A percentile compares a stretch with the other conserved stretches of the same genome.
phyloP scores from a whole-genome alignment of 2,329 filamentous ascomycete species.

The Aureobasidium leucospermi region DNA sequence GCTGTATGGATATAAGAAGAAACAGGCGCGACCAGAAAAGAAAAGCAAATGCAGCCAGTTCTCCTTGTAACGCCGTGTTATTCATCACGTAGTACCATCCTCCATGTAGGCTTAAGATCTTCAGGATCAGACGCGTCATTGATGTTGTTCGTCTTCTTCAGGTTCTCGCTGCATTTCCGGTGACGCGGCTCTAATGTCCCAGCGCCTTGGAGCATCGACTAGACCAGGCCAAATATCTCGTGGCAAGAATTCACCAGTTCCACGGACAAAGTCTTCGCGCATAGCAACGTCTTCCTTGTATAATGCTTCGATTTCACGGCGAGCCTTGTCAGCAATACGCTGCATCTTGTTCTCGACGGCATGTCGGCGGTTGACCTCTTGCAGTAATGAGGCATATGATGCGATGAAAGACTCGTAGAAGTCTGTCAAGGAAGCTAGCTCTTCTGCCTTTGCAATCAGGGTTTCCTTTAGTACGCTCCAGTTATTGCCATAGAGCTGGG shows the following conservation, averaged over 20 bases:
- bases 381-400: slow-evolving; percentile 75
- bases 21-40: neutral
- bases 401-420: slow-evolving; percentile 83
- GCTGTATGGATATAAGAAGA: neutral
- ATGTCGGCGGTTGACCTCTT: slow-evolving; percentile 73
- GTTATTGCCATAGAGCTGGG: slow-evolving; percentile 52
- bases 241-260: slow-evolving; percentile 80
- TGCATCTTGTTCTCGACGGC: slow-evolving; percentile 67
- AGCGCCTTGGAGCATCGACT: slow-evolving; percentile 32
- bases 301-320: slow-evolving; percentile 67
- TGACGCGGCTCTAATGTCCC: slow-evolving; percentile 5
- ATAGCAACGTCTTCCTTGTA: slow-evolving; percentile 60
- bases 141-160: neutral
- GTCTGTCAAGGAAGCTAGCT: slow-evolving; percentile 68
- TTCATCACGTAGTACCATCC: neutral
- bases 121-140: neutral
- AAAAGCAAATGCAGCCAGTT: neutral
- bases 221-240: slow-evolving; percentile 81
- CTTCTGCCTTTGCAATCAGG: slow-evolving; percentile 61
- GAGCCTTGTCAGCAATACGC: slow-evolving; percentile 68
- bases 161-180: neutral
- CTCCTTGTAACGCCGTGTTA: neutral
- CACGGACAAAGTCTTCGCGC: slow-evolving; percentile 69
- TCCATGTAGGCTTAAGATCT: neutral
- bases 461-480: slow-evolving; percentile 70